phyloP scores from a whole-genome alignment of 139 green algal genomes.

The Spirogloea muscicola region DNA sequence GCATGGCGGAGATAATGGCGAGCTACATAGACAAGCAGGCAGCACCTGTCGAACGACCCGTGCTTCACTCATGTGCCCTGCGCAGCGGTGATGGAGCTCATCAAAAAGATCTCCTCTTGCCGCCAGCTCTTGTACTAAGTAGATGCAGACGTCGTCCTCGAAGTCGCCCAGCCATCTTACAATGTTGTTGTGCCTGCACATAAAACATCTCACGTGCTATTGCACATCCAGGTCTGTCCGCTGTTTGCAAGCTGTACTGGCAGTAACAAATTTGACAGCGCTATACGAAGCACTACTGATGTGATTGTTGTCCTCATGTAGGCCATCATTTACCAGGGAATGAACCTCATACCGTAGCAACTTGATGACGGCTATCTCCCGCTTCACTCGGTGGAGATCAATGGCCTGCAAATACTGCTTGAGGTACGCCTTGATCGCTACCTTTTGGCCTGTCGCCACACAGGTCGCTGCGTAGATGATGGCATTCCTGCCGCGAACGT shows the following conservation, averaged over 20 bases:
- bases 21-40: too few relatives aligned
- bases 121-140: constrained; percentile 35
- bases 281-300: too few relatives aligned
- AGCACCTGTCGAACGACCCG: too few relatives aligned
- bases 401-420: background rate
- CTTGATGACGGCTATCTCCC: constrained; percentile 15
- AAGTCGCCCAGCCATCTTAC: constrained; percentile 31
- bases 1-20: too few relatives aligned
- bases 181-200: constrained; percentile 30
- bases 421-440: constrained; percentile 19
- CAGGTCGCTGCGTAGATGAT: constrained; percentile 16
- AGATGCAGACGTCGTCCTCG: constrained; percentile 15
- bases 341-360: constrained; percentile 8
- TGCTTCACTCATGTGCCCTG: too few relatives aligned
- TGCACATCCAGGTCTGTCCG: too few relatives aligned
- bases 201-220: too few relatives aligned
- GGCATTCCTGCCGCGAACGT: constrained; percentile 19
- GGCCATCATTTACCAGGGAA: too few relatives aligned
- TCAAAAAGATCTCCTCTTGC: constrained; percentile 32
- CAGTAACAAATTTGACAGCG: too few relatives aligned
- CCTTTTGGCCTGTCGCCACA: background rate
- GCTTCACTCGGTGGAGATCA: constrained; percentile 28
- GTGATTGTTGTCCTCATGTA: too few relatives aligned
- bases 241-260: too few relatives aligned
- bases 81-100: too few relatives aligned